A percentile compares a stretch with the other conserved stretches of the same genome.
Evolutionary conservation across 1,284 basidiomycete genomes (phyloP).

Genomic region (Rhodotorula glutinis): DNA sequence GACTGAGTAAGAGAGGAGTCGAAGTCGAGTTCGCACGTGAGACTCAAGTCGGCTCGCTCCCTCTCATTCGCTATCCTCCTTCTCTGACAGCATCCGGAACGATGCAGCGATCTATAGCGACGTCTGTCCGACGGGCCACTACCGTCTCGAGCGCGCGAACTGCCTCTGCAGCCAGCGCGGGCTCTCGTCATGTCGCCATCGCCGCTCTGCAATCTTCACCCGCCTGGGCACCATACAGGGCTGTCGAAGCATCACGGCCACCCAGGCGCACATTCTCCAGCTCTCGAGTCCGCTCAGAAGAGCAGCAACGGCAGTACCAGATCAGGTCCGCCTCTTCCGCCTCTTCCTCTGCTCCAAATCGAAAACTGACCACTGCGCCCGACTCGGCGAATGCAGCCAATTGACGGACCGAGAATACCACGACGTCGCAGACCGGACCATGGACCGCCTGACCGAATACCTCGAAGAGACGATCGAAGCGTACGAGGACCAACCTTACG

Average conservation of each 20-base stretch:
- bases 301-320: neutral
- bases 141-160: neutral
- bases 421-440: conserved; percentile 69
- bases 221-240: no score
- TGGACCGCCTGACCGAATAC: conserved; percentile 75
- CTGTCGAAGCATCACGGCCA: neutral
- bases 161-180: neutral
- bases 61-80: no score
- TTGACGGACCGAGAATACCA: conserved; percentile 72
- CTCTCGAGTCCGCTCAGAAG: neutral
- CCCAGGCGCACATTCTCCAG: neutral
- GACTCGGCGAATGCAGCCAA: conserved; percentile 54
- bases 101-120: neutral
- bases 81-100: neutral
- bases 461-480: conserved; percentile 75
- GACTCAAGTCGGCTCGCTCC: neutral
- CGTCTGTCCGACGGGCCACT: no score
- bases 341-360: neutral
- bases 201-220: neutral
- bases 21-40: no score
- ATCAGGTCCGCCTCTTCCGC: conserved; percentile 4
- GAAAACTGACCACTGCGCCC: neutral
- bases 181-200: neutral
- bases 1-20: no score
- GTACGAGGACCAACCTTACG: conserved; percentile 58